Evolutionary conservation across 164 flowering plant genomes (phyloP).

Genomic region (Liquidambar formosana): DNA sequence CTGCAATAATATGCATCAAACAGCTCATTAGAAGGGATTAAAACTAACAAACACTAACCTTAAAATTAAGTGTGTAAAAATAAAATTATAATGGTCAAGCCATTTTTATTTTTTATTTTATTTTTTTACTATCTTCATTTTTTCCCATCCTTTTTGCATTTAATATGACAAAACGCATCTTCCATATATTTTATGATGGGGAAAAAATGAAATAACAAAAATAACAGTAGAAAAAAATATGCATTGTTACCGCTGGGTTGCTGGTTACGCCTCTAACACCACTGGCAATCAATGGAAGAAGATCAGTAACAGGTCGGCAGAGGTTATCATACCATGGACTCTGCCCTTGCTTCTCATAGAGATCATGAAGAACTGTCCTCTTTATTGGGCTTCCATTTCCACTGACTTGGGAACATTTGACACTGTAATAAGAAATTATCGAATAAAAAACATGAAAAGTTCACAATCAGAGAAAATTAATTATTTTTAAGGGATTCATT

Average conservation of each 20-base stretch:
- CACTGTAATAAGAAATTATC: constrained; percentile 35
- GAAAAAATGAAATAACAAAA: constrained; percentile 1
- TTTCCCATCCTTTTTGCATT: neutral
- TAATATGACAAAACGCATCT: neutral
- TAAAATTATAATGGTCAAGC: neutral
- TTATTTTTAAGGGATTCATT: too few species aligned
- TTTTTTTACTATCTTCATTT: too few species aligned
- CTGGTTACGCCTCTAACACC: constrained; percentile 99
- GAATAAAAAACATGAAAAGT: neutral
- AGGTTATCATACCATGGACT: constrained; percentile 99
- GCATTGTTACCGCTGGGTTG: constrained; percentile 84
- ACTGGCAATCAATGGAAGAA: constrained; percentile 76
- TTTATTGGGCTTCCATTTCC: constrained; percentile 66
- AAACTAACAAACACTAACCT: neutral
- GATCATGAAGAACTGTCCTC: constrained; percentile 81
- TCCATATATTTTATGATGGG: neutral
- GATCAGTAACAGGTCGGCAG: constrained; percentile 97
- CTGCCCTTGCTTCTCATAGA: constrained; percentile 89
- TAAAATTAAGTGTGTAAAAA: neutral
- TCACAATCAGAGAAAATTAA: neutral
- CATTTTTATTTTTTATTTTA: neutral
- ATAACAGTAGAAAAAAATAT: neutral
- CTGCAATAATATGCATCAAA: constrained; percentile 43
- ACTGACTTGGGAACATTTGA: constrained; percentile 54
- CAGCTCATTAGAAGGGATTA: neutral